These are phyloP conservation scores for Apiospora pterosperma DNA, from an alignment of 2,329 filamentous ascomycete genomes.

Conservation along the genomic window DNA sequence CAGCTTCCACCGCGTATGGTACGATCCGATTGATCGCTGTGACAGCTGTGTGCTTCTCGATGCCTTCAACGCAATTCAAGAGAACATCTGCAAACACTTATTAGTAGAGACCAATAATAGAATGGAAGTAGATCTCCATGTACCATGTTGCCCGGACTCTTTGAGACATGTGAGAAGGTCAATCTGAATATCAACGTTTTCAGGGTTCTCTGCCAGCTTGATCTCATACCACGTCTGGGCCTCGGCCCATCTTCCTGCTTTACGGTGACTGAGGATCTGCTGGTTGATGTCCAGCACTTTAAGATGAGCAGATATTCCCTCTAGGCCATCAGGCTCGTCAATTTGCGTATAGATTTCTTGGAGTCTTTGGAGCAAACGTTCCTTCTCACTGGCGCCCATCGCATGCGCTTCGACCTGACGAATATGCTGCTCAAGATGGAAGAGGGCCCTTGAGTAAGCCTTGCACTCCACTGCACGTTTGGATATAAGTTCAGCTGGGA, in stretches of 20 bases:
- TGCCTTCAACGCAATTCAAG: slow-evolving; percentile 80
- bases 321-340: slow-evolving; percentile 93
- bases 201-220: slow-evolving; percentile 74
- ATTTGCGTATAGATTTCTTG: slow-evolving; percentile 97
- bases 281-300: slow-evolving; percentile 88
- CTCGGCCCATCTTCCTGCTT: slow-evolving; percentile 88
- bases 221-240: slow-evolving; percentile 98
- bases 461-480: slow-evolving; percentile 88
- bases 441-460: slow-evolving; percentile 86
- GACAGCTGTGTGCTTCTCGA: slow-evolving; percentile 48
- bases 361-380: slow-evolving; percentile 70
- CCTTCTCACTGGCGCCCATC: slow-evolving; percentile 48
- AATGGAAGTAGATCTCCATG: too few relatives aligned
- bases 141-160: slow-evolving; percentile 89
- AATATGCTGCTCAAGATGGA: slow-evolving; percentile 92
- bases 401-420: slow-evolving; percentile 44
- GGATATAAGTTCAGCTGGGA: slow-evolving; percentile 74
- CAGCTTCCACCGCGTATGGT: slow-evolving; percentile 84
- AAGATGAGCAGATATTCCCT: slow-evolving; percentile 87
- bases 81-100: slow-evolving; percentile 61
- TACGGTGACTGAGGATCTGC: slow-evolving; percentile 87
- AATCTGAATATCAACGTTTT: slow-evolving; percentile 73
- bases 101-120: neutral
- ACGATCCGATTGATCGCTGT: slow-evolving; percentile 61
- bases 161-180: slow-evolving; percentile 85